phyloP scores from a whole-genome alignment of 768 basidiomycete species.

The Boletales sp. region DNA sequence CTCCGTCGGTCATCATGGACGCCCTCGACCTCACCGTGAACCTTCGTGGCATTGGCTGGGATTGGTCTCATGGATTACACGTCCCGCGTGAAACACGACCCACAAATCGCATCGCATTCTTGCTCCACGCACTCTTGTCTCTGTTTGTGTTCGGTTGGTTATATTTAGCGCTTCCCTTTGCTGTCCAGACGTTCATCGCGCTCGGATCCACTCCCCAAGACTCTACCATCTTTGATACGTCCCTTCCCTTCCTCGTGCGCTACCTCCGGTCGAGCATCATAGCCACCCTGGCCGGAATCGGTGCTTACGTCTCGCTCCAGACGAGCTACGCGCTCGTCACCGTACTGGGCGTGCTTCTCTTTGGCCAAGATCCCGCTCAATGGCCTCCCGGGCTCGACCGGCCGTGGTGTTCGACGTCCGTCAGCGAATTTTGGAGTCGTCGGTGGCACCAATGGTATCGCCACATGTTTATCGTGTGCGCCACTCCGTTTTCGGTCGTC shows the following conservation, averaged over 20 bases:
- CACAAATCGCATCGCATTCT: constrained; percentile 36
- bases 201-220: constrained; percentile 22
- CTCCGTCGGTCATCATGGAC: constrained; percentile 25
- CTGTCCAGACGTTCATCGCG: constrained; percentile 45
- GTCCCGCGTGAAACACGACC: constrained; percentile 39
- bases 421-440: constrained; percentile 33
- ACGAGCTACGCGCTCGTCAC: constrained; percentile 21
- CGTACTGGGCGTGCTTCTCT: constrained; percentile 19
- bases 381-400: constrained; percentile 32
- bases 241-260: constrained; percentile 21
- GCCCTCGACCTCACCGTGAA: constrained; percentile 48
- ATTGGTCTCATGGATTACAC: constrained; percentile 42
- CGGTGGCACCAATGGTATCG: constrained; percentile 32
- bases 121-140: constrained; percentile 32
- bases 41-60: constrained; percentile 61
- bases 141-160: constrained; percentile 34
- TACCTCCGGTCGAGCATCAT: constrained; percentile 41
- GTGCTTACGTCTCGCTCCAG: constrained; percentile 43
- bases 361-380: constrained; percentile 22
- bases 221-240: constrained; percentile 29
- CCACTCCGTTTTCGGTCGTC: constrained; percentile 27
- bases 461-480: constrained; percentile 30
- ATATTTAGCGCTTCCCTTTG: constrained; percentile 45
- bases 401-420: constrained; percentile 33
- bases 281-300: constrained; percentile 39